A percentile compares a stretch with the other conserved stretches of the same genome.
Evolutionary conservation across 2,329 filamentous ascomycete genomes (phyloP).

Genomic region (Fusarium sp.): DNA sequence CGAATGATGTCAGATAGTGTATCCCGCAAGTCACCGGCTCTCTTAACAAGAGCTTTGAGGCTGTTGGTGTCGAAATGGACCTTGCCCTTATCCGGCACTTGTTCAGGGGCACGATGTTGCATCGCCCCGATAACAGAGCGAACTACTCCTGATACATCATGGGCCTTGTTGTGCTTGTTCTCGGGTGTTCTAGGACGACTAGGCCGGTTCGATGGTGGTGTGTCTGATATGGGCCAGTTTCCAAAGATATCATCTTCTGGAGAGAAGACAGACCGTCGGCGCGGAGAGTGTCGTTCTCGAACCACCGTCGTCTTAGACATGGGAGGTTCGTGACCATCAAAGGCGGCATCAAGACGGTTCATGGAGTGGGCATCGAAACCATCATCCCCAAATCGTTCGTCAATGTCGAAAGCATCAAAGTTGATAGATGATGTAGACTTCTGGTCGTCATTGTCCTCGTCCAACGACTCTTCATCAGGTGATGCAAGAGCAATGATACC

Average conservation of each 20-base stretch:
- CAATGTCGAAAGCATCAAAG: slow-evolving; percentile 54
- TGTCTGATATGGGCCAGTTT: slow-evolving; percentile 58
- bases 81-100: slow-evolving; percentile 53
- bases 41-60: slow-evolving; percentile 72
- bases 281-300: slow-evolving; percentile 62
- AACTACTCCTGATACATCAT: slow-evolving; percentile 62
- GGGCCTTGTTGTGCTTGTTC: slow-evolving; percentile 48
- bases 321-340: slow-evolving; percentile 55
- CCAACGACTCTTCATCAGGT: slow-evolving; percentile 68
- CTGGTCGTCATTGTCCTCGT: slow-evolving; percentile 51
- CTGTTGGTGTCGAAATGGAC: slow-evolving; percentile 76
- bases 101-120: slow-evolving; percentile 63
- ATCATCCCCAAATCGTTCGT: slow-evolving; percentile 59
- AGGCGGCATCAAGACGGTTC: slow-evolving; percentile 56
- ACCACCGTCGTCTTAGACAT: slow-evolving; percentile 64
- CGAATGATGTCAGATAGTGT: slow-evolving; percentile 69
- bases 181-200: slow-evolving; percentile 57
- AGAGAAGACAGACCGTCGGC: slow-evolving; percentile 71
- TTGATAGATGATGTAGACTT: slow-evolving; percentile 54
- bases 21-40: slow-evolving; percentile 69
- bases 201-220: slow-evolving; percentile 50
- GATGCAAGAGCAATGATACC: slow-evolving; percentile 88
- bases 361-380: slow-evolving; percentile 60
- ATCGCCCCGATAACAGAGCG: slow-evolving; percentile 73
- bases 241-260: slow-evolving; percentile 75